Conservation (phyloP, 2,329 filamentous ascomycete species). For the Scorias spongiosa region DNA sequence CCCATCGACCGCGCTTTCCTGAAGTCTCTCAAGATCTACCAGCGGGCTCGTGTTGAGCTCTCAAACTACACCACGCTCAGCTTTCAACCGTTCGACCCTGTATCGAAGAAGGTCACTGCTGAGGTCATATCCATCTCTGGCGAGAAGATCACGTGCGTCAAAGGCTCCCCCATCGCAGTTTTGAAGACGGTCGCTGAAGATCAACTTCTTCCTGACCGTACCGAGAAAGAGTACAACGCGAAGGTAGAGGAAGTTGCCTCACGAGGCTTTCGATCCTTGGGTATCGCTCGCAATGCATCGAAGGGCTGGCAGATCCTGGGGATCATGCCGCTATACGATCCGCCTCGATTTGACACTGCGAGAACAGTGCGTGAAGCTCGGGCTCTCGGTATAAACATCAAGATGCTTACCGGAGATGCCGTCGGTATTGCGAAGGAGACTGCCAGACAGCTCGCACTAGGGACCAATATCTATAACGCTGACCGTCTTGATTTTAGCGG, state of each 20-base stretch:
- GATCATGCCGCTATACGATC: conserved; percentile 68
- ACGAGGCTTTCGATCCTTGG: conserved; percentile 86
- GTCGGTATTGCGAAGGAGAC: conserved; percentile 70
- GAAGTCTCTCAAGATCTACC: conserved; percentile 59
- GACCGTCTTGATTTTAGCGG: conserved; percentile 71
- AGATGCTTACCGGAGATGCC: conserved; percentile 71
- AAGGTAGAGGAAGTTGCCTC: conserved; percentile 83
- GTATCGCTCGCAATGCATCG: conserved; percentile 73
- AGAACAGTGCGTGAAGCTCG: conserved; percentile 65
- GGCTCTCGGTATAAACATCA: conserved; percentile 60
- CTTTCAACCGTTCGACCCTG: conserved; percentile 80
- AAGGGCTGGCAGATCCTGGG: conserved; percentile 59
- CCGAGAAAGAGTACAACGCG: conserved; percentile 78
- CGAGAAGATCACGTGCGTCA: conserved; percentile 75
- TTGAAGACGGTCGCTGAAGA: conserved; percentile 78
- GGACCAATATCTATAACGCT: conserved; percentile 70
- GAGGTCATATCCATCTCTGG: conserved; percentile 71
- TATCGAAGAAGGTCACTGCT: conserved; percentile 83
- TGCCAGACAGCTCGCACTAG: conserved; percentile 66
- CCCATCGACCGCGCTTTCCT: conserved; percentile 70
- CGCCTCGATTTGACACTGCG: conserved; percentile 62
- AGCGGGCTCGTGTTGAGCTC: conserved; percentile 64
- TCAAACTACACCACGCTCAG: conserved; percentile 41
- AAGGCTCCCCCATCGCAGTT: conserved; percentile 79
- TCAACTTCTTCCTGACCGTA: conserved; percentile 58